Evolutionary conservation across 2,329 filamentous ascomycete species (phyloP).

Genomic region (Alternaria gaisen): DNA sequence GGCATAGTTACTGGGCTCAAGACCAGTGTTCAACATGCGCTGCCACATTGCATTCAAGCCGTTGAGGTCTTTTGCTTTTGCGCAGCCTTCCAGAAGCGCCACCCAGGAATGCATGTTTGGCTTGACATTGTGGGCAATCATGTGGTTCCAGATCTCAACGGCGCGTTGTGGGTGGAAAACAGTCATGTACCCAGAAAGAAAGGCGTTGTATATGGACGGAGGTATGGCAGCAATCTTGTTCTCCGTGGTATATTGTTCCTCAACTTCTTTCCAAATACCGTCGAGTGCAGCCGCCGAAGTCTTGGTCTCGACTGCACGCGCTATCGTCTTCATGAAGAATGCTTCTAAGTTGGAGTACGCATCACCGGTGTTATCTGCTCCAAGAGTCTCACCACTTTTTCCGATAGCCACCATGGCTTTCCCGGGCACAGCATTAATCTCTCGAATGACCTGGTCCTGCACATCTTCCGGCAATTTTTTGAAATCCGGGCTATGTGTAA

Average conservation of each 20-base stretch:
- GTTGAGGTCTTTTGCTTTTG: conserved; percentile 64
- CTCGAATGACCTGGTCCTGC: conserved; percentile 22
- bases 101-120: conserved; percentile 75
- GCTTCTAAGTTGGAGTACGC: conserved; percentile 29
- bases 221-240: conserved; percentile 34
- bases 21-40: conserved; percentile 65
- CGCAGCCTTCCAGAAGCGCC: conserved; percentile 76
- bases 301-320: conserved; percentile 30
- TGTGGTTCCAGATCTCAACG: conserved; percentile 66
- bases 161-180: conserved; percentile 55
- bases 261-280: conserved; percentile 34
- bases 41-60: conserved; percentile 74
- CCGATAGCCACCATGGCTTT: conserved; percentile 32
- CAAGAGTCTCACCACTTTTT: conserved; percentile 4
- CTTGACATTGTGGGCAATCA: conserved; percentile 62
- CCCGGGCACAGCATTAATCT: conserved; percentile 34
- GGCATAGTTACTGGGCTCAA: conserved; percentile 69
- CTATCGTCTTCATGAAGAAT: conserved; percentile 40
- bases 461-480: conserved; percentile 26
- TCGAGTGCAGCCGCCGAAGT: conserved; percentile 28
- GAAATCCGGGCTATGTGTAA: conserved; percentile 23
- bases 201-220: conserved; percentile 52
- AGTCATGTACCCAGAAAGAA: conserved; percentile 59
- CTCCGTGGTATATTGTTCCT: conserved; percentile 25
- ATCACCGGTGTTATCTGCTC: conserved; percentile 10